These are phyloP conservation scores for Mycena capillaripes DNA, from an alignment of 768 basidiomycete genomes.

Conservation along the genomic window DNA sequence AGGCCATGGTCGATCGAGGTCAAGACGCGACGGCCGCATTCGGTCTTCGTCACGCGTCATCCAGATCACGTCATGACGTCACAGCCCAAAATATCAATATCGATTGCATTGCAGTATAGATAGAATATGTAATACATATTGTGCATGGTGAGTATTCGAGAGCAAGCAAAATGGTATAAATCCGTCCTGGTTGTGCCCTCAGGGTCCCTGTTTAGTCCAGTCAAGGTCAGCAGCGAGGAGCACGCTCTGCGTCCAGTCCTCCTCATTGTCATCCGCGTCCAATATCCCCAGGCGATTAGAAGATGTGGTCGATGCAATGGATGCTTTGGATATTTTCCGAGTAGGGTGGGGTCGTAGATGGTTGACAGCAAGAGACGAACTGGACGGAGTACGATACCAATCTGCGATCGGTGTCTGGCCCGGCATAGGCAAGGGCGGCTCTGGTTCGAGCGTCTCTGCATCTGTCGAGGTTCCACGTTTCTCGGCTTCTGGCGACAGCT, in stretches of 20 bases:
- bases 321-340: constrained; percentile 38
- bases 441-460: constrained; percentile 31
- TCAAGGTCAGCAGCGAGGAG: constrained; percentile 76
- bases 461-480: constrained; percentile 20
- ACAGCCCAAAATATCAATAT: background rate
- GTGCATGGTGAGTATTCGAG: constrained; percentile 2
- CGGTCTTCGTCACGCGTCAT: too few species aligned
- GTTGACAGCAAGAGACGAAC: constrained; percentile 34
- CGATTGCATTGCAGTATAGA: background rate
- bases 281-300: constrained; percentile 65
- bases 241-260: constrained; percentile 84
- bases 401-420: constrained; percentile 56
- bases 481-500: constrained; percentile 41
- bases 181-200: constrained; percentile 15
- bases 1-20: constrained; percentile 48
- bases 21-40: constrained; percentile 18
- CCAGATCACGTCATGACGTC: background rate
- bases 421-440: constrained; percentile 22
- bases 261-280: constrained; percentile 62
- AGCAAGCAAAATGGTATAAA: constrained; percentile 28
- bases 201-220: constrained; percentile 32
- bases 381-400: constrained; percentile 44
- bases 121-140: constrained; percentile 28
- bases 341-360: constrained; percentile 43
- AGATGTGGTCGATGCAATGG: constrained; percentile 51